phyloP scores from a whole-genome alignment of 805 yeast genomes.

The Yarrowia keelungensis region DNA sequence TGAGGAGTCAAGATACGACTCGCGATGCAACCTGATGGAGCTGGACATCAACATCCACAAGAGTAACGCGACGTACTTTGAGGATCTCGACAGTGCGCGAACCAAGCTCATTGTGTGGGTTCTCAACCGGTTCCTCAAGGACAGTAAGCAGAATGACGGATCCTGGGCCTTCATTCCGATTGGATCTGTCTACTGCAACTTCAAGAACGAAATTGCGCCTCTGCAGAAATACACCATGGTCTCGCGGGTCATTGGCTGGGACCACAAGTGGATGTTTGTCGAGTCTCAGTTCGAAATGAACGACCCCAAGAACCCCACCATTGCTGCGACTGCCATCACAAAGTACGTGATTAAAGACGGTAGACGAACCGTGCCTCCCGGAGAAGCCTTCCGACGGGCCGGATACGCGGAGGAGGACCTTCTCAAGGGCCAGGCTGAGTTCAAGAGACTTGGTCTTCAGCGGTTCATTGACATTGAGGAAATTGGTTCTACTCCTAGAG shows the following conservation, averaged over 20 bases:
- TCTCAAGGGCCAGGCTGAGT: constrained; percentile 44
- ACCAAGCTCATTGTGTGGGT: constrained; percentile 63
- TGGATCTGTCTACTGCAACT: constrained; percentile 71
- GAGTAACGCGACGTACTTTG: constrained; percentile 82
- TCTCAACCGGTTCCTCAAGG: constrained; percentile 63
- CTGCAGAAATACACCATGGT: constrained; percentile 63
- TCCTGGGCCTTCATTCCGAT: constrained; percentile 73
- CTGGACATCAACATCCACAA: constrained; percentile 88
- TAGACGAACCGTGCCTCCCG: constrained; percentile 75
- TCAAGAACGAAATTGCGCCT: constrained; percentile 75
- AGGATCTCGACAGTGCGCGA: constrained; percentile 81
- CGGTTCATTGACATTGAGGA: constrained; percentile 28
- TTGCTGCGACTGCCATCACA: constrained; percentile 69
- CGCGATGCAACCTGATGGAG: constrained; percentile 77
- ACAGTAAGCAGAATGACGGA: constrained; percentile 52
- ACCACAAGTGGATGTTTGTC: constrained; percentile 82
- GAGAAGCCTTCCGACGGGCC: constrained; percentile 60
- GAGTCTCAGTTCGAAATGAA: constrained; percentile 64
- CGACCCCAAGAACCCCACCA: constrained; percentile 48
- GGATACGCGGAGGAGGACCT: constrained; percentile 61
- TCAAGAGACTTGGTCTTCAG: constrained; percentile 41
- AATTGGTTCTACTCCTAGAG: not conserved
- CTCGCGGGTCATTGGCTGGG: constrained; percentile 79
- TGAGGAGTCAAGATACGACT: constrained; percentile 53
- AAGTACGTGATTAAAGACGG: constrained; percentile 84